These are phyloP conservation scores for Xylariaceae sp. DNA, from an alignment of 2,329 filamentous ascomycete species.

Conservation along the genomic window DNA sequence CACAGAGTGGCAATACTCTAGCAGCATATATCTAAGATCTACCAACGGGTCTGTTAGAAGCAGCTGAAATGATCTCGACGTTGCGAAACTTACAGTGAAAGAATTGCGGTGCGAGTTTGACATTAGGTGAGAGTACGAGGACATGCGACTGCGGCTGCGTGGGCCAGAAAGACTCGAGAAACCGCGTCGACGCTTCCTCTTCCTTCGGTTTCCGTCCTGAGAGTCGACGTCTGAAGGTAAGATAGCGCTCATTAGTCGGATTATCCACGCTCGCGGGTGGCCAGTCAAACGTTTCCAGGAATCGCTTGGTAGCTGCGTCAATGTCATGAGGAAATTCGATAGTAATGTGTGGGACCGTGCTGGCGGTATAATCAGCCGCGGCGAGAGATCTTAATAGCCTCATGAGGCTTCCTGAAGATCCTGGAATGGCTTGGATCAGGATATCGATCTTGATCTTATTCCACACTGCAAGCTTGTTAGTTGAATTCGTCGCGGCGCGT, in stretches of 20 bases:
- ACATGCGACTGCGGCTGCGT: conserved; percentile 63
- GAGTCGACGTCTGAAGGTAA: conserved; percentile 73
- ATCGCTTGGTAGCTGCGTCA: conserved; percentile 58
- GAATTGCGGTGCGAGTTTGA: conserved; percentile 73
- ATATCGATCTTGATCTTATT: conserved; percentile 74
- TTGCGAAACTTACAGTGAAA: conserved; percentile 59
- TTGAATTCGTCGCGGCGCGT: conserved; percentile 18
- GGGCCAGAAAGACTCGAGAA: conserved; percentile 87
- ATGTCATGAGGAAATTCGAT: conserved; percentile 73
- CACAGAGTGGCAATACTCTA: conserved; percentile 71
- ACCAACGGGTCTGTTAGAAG: background rate
- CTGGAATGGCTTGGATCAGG: conserved; percentile 67
- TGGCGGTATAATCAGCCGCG: conserved; percentile 67
- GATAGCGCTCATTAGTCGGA: conserved; percentile 42
- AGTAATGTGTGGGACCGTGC: conserved; percentile 66
- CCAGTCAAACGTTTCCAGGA: conserved; percentile 62
- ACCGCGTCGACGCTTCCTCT: conserved; percentile 66
- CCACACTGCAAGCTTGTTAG: conserved; percentile 53
- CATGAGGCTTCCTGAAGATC: conserved; percentile 67
- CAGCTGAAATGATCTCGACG: background rate
- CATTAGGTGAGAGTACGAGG: conserved; percentile 76
- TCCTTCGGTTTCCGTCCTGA: conserved; percentile 52
- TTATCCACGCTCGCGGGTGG: conserved; percentile 44
- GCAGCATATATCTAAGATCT: conserved; percentile 69
- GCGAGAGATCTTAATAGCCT: conserved; percentile 71